These are phyloP conservation scores for Pelargonium myrrhifolium DNA, from an alignment of 441 rosid genomes.

Conservation along the genomic window DNA sequence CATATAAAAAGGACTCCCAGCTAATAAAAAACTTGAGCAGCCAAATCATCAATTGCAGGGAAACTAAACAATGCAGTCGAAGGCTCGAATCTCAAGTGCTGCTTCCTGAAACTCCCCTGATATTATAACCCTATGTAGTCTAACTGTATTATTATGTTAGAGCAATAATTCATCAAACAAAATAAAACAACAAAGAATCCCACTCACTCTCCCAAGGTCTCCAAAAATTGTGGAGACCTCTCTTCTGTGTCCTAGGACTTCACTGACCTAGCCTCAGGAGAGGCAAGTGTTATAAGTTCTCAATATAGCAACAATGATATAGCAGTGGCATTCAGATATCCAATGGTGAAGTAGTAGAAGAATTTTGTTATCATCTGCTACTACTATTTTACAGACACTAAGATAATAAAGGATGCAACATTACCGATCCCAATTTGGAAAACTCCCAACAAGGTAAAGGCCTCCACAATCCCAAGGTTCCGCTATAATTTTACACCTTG, in stretches of 20 bases:
- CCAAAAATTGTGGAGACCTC: background rate
- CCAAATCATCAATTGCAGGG: background rate
- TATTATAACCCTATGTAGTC: background rate
- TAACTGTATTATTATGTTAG: background rate
- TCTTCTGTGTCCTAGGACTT: background rate
- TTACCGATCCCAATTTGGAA: constrained; percentile 97
- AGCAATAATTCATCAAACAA: background rate
- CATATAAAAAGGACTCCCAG: background rate
- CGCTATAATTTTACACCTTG: constrained; percentile 84
- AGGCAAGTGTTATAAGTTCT: background rate
- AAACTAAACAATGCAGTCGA: background rate
- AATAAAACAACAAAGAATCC: background rate
- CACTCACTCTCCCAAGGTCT: background rate
- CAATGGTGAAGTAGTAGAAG: background rate
- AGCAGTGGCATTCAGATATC: background rate
- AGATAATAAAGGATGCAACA: constrained; percentile 8
- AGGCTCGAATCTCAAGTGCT: background rate
- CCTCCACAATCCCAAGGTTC: constrained; percentile 99
- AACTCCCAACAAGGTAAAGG: constrained; percentile 83
- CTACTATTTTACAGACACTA: background rate
- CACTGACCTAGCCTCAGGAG: background rate
- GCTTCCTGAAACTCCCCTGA: background rate
- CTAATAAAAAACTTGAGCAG: background rate
- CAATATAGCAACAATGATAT: background rate
- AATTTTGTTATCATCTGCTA: background rate